phyloP scores from a whole-genome alignment of 345 rosid species.

The Draba incana region DNA sequence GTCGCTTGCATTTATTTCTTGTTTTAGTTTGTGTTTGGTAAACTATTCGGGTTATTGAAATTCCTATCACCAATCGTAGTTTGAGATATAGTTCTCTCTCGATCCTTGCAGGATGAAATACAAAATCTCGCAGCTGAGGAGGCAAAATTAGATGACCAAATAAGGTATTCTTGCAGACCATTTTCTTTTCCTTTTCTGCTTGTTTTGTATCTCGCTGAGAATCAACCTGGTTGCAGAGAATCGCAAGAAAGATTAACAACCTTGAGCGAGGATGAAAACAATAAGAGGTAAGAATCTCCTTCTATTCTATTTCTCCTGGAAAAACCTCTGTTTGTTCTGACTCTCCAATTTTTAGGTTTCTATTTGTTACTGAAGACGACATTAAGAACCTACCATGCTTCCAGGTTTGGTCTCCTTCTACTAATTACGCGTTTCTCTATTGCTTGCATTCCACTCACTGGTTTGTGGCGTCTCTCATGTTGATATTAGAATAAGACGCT shows the following conservation, averaged over 20 bases:
- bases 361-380: conserved; percentile 96
- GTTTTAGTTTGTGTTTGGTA: conserved; percentile 14
- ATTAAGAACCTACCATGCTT: conserved; percentile 90
- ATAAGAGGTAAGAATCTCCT: conserved; percentile 61
- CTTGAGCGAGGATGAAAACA: conserved; percentile 87
- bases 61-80: conserved; percentile 10
- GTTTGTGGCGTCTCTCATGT: conserved; percentile 16
- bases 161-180: conserved; percentile 34
- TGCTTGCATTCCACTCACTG: conserved; percentile 17
- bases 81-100: conserved; percentile 20
- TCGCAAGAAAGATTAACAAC: conserved; percentile 86
- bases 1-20: conserved; percentile 25
- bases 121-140: conserved; percentile 74
- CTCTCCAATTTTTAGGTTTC: conserved; percentile 60
- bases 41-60: background rate
- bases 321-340: conserved; percentile 31
- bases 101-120: conserved; percentile 68
- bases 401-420: conserved; percentile 58
- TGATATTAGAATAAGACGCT: conserved; percentile 80
- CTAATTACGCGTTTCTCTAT: conserved; percentile 19
- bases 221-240: conserved; percentile 58
- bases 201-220: conserved; percentile 40
- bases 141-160: conserved; percentile 48
- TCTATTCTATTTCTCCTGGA: background rate
- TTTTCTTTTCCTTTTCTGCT: conserved; percentile 10